phyloP scores from a whole-genome alignment of 2,329 filamentous ascomycete species.

The Colletotrichum viniferum region DNA sequence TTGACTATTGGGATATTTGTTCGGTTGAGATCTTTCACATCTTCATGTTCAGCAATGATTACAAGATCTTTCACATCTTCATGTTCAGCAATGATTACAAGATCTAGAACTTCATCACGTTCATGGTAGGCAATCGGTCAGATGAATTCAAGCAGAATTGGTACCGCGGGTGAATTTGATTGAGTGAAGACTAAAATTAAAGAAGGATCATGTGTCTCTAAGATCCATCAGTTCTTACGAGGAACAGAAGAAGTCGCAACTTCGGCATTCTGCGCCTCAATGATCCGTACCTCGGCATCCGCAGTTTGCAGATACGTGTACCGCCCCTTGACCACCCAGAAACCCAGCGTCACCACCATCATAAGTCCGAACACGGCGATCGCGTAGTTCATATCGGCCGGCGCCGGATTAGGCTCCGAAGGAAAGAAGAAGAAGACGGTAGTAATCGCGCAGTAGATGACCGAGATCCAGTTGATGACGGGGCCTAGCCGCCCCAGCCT shows the following conservation, averaged over 20 bases:
- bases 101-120: not conserved
- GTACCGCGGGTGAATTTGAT: not conserved
- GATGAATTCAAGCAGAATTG: not conserved
- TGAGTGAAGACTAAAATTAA: not conserved
- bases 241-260: not conserved
- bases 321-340: constrained; percentile 55
- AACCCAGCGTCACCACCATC: constrained; percentile 52
- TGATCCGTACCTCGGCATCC: not conserved
- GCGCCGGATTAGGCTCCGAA: constrained; percentile 43
- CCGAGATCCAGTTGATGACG: constrained; percentile 50
- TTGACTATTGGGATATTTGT: rapidly evolving
- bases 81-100: rapidly evolving
- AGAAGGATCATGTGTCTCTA: not conserved
- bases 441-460: constrained; percentile 56
- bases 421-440: constrained; percentile 63
- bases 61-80: not conserved
- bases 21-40: not conserved
- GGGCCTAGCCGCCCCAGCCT: constrained; percentile 48
- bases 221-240: not conserved
- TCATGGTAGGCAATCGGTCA: not conserved
- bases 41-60: rapidly evolving
- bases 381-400: constrained; percentile 61
- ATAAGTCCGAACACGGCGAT: constrained; percentile 62
- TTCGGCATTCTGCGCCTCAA: constrained; percentile 1
- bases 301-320: constrained; percentile 31